Evolutionary conservation across 75 land plant genomes (phyloP), one percentile per base, ranked within the genome.

Genomic region (Gnetum montanum): DNA sequence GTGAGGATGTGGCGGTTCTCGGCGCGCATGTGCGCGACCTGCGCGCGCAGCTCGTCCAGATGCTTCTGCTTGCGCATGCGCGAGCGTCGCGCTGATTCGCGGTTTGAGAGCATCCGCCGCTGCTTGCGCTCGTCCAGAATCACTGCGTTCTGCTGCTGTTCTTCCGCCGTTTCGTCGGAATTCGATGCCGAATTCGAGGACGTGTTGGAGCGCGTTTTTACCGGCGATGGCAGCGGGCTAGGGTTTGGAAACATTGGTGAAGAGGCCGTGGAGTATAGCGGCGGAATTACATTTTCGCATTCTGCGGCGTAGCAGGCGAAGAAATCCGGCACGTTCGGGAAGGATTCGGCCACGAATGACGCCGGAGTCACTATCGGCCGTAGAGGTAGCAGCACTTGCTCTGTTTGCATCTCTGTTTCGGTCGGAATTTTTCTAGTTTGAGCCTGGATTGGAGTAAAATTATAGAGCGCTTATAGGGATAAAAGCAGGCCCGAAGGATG

Each of bases 41-140:
- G 80, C 49, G 50, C 57, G 25, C 73, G 63, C 46, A 89, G 69
- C 59, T 89, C 70, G 40, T 89, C 95, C 63, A 89, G 48, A 47
- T 82, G 90, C 50, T 64, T 73, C 73, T 89, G 90, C 70, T 89
- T 89, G 29, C 83, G 45, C 72, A 71, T 71, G 41, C 95, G 53
- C 1, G 90, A 81, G 34, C 95, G 79, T 44, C 95, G 60, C 0
- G 95, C 95, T 12, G 95, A 89, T 65, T 89, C 95, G 38, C 95
- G 59, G 64, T 89, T 89, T 13, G 95, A 89, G 23, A 75, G 46
- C 95, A 82, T 89, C 36, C 95, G 65, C 43, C 75, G 62, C 29
- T 68, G 64, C 76, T 67, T 78, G 66, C 85, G 52, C 56, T 85
- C 86, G 16, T 82, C 86, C 6, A 62, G 35, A 24, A 62, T 34